Conservation (phyloP, 2,329 filamentous ascomycete genomes). For the Coniochaeta ligniaria region DNA sequence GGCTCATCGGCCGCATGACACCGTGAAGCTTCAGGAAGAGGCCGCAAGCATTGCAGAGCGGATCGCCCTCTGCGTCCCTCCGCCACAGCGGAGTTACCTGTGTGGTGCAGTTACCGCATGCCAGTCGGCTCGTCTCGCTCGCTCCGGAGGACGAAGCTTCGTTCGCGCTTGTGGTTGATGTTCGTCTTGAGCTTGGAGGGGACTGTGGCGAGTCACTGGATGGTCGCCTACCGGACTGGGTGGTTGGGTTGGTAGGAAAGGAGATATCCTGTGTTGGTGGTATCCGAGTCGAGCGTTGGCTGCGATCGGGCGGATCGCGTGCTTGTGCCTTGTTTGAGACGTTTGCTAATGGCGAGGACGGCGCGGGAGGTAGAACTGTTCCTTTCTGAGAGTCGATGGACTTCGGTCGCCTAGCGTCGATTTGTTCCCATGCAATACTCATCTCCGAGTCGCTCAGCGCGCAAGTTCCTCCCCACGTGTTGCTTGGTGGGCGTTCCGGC, state of each 20-base stretch:
- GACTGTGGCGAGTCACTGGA: background rate
- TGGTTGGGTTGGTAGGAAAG: background rate
- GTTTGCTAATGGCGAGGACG: background rate
- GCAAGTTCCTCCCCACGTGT: background rate
- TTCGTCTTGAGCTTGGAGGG: background rate
- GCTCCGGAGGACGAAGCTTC: background rate
- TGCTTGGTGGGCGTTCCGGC: background rate
- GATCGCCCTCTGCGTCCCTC: slow-evolving; percentile 93
- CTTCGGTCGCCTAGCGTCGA: background rate
- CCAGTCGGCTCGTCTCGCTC: background rate
- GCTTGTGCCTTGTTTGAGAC: background rate
- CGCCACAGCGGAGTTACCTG: slow-evolving; percentile 97
- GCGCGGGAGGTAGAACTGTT: background rate
- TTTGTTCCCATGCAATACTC: background rate
- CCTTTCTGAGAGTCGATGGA: background rate
- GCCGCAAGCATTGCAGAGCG: slow-evolving; percentile 96
- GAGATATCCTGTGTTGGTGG: background rate
- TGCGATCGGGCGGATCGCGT: background rate
- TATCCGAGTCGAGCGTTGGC: background rate
- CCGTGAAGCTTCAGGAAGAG: slow-evolving; percentile 94
- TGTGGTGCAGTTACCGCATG: slow-evolving; percentile 89
- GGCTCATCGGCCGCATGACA: slow-evolving; percentile 86
- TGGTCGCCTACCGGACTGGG: background rate
- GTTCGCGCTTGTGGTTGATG: background rate
- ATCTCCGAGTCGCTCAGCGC: background rate